Evolutionary conservation across 805 yeast genomes (phyloP).

Genomic region (Kurtzmaniella fragi): DNA sequence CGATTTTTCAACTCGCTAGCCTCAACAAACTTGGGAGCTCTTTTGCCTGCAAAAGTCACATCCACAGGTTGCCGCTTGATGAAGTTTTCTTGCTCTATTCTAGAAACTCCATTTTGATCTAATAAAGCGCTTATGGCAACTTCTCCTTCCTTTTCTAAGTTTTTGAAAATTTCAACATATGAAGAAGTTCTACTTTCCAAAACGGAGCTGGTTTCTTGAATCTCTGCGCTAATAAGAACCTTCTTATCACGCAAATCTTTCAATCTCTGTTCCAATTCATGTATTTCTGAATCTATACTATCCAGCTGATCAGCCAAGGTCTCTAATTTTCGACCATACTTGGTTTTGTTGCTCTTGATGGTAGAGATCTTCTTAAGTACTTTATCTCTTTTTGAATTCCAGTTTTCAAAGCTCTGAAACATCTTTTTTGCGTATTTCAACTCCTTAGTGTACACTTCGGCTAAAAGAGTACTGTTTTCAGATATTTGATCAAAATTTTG

Average conservation of each 20-base stretch:
- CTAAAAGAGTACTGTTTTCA: slow-evolving; percentile 38
- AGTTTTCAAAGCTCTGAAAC: slow-evolving; percentile 24
- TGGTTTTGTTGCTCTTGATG: slow-evolving; percentile 35
- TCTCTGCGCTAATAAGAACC: slow-evolving; percentile 28
- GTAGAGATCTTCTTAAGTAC: slow-evolving; percentile 30
- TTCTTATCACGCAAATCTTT: slow-evolving; percentile 28
- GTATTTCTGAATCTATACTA: slow-evolving; percentile 34
- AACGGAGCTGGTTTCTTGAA: slow-evolving; percentile 44
- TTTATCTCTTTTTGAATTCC: slow-evolving; percentile 36
- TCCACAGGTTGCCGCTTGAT: slow-evolving; percentile 18
- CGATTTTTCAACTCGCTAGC: slow-evolving; percentile 4
- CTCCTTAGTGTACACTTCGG: slow-evolving; percentile 42
- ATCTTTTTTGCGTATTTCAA: slow-evolving; percentile 20
- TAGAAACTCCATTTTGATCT: slow-evolving; percentile 16
- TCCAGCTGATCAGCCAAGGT: slow-evolving; percentile 27
- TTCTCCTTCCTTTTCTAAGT: slow-evolving; percentile 34
- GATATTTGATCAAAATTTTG: slow-evolving; percentile 32
- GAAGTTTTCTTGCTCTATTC: slow-evolving; percentile 12
- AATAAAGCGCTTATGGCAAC: slow-evolving; percentile 25
- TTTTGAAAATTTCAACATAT: slow-evolving; percentile 36
- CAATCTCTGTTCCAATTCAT: slow-evolving; percentile 30
- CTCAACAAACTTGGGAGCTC: background rate
- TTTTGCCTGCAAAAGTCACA: slow-evolving; percentile 18
- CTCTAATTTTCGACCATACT: slow-evolving; percentile 38
- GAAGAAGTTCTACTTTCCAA: slow-evolving; percentile 45